Evolutionary conservation across 179 eudicot genomes (phyloP).

Genomic region (Carnegiea gigantea): DNA sequence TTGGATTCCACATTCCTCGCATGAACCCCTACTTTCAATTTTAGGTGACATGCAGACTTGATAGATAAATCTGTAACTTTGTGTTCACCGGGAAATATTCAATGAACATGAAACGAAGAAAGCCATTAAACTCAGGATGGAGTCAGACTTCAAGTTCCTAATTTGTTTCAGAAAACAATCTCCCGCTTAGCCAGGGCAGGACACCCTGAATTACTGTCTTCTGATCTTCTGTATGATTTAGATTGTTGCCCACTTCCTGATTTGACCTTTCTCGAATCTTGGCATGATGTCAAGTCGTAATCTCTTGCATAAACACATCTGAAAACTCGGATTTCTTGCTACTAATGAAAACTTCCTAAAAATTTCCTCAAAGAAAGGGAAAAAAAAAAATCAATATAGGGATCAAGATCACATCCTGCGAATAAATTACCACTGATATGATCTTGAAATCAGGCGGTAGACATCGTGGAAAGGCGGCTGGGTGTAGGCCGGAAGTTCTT

Average conservation of each 20-base stretch:
- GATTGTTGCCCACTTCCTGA: no score
- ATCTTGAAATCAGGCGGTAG: slow-evolving; percentile 15
- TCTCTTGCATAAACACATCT: neutral
- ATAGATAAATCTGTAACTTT: neutral
- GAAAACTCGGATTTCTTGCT: slow-evolving; percentile 1
- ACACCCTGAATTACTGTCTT: no score
- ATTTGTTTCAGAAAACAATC: neutral
- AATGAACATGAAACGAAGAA: no score
- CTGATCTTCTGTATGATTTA: no score
- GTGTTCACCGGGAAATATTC: neutral
- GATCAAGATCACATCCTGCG: neutral
- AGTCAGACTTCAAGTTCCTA: neutral
- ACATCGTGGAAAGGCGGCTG: slow-evolving; percentile 35
- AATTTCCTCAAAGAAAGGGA: neutral
- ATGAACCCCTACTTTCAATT: neutral
- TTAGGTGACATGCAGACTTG: no score
- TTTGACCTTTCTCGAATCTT: no score
- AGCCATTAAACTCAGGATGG: neutral
- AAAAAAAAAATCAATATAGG: neutral
- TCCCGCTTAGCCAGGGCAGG: neutral
- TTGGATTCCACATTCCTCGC: neutral
- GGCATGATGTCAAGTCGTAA: no score
- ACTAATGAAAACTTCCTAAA: neutral
- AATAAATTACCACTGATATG: neutral
- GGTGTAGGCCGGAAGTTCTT: slow-evolving; percentile 30